These are phyloP conservation scores for Serendipita vermifera DNA, from an alignment of 768 basidiomycete species.

Conservation along the genomic window DNA sequence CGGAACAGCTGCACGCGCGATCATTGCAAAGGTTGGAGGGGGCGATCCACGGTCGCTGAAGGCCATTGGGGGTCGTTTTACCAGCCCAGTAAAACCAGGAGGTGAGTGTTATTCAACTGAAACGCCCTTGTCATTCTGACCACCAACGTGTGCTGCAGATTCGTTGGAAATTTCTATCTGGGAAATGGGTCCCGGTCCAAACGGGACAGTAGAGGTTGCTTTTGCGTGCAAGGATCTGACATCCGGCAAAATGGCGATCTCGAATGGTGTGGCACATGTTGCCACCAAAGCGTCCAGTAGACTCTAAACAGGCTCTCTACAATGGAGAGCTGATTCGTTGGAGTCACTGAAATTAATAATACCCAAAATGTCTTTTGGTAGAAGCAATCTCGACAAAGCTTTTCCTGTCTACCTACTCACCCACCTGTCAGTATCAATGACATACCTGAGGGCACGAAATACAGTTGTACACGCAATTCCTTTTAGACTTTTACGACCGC, in stretches of 20 bases:
- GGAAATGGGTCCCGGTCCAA: slow-evolving; percentile 57
- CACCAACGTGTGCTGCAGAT: slow-evolving; percentile 21
- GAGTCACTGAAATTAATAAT: too few species aligned
- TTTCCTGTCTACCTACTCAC: too few species aligned
- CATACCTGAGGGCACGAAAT: too few species aligned
- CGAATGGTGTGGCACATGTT: not conserved
- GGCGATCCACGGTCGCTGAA: slow-evolving; percentile 49
- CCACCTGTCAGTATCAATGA: too few species aligned
- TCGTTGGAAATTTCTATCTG: slow-evolving; percentile 64
- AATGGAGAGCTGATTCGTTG: too few species aligned
- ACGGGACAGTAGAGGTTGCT: slow-evolving; percentile 43
- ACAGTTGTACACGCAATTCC: too few species aligned
- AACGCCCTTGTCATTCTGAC: not conserved
- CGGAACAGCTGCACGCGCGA: slow-evolving; percentile 67
- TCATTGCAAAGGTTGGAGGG: slow-evolving; percentile 50
- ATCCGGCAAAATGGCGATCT: slow-evolving; percentile 38
- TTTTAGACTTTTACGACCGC: too few species aligned
- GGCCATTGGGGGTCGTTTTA: slow-evolving; percentile 64
- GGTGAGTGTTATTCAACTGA: slow-evolving; percentile 22
- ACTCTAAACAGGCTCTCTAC: too few species aligned
- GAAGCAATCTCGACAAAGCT: too few species aligned
- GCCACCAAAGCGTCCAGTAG: not conserved
- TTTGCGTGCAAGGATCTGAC: slow-evolving; percentile 50
- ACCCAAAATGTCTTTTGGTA: too few species aligned
- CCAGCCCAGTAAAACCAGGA: slow-evolving; percentile 71